These are phyloP conservation scores for Endoconidiophora polonica DNA, from an alignment of 2,329 filamentous ascomycete species.

Conservation along the genomic window DNA sequence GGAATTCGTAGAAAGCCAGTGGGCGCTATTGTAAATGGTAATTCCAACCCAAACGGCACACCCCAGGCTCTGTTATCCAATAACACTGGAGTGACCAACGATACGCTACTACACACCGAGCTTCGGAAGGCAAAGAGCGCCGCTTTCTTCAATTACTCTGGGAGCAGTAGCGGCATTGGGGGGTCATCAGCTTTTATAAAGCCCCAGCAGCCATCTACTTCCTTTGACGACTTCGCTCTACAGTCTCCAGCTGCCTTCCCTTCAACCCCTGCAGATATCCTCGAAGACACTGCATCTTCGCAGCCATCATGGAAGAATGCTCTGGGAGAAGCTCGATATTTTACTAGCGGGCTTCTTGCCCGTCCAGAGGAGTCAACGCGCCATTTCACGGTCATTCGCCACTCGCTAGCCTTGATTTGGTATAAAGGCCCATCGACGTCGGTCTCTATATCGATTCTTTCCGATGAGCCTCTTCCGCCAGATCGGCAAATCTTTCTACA, in stretches of 20 bases:
- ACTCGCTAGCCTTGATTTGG: slow-evolving; percentile 46
- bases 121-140: slow-evolving; percentile 11
- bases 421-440: slow-evolving; percentile 50
- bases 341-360: slow-evolving; percentile 46
- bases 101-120: not conserved
- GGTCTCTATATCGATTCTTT: slow-evolving; percentile 47
- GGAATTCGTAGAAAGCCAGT: too few relatives aligned
- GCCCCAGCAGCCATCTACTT: not conserved
- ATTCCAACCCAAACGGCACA: too few relatives aligned
- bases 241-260: not conserved
- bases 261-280: not conserved
- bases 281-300: not conserved
- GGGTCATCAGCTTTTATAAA: not conserved
- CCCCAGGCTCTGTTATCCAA: too few relatives aligned
- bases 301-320: slow-evolving; percentile 27
- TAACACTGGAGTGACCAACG: too few relatives aligned
- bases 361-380: slow-evolving; percentile 48
- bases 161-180: not conserved
- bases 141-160: not conserved
- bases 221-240: not conserved
- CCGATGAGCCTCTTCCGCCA: slow-evolving; percentile 36
- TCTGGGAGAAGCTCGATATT: slow-evolving; percentile 42
- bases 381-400: slow-evolving; percentile 49
- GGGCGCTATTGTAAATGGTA: too few relatives aligned
- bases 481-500: slow-evolving; percentile 51